Base-by-base conservation (phyloP, 75 land plant species). In the Gnetum montanum region DNA sequence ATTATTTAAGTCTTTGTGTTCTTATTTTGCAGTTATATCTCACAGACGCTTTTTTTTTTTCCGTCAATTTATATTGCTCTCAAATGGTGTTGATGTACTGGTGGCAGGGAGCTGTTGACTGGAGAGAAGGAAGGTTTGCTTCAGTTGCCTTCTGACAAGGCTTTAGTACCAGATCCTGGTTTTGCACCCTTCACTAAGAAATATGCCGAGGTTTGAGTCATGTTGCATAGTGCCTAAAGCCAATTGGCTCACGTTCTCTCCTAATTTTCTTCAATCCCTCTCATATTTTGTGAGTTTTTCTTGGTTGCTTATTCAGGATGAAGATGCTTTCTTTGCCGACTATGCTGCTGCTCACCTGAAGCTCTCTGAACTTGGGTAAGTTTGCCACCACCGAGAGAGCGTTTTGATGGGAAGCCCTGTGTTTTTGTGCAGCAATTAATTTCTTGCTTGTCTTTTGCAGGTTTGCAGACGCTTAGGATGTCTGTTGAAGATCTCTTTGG, bases 261-360 rank as follows among this genome's bases (percentile, higher is more conserved):
- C n/a, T n/a, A n/a, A n/a, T n/a, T n/a, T n/a, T n/a, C n/a, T n/a
- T n/a, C n/a, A n/a, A n/a, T n/a, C n/a, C n/a, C n/a, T n/a, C n/a
- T n/a, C n/a, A n/a, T n/a, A n/a, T n/a, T n/a, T n/a, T n/a, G n/a
- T n/a, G n/a, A n/a, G n/a, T n/a, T n/a, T n/a, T n/a, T n/a, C n/a
- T n/a, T n/a, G n/a, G 26, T 1, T 13, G 5, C 28, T 19, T 33
- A 4, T n/a, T 2, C 63, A 89, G 92, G 96, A 90, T 59, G 96
- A 90, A 61, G 96, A 90, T 59, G 81, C 74, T 18, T 90, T 90
- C 75, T 90, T 90, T 69, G 74, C 71, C 12, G 96, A 86, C 59
- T 90, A 90, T 60, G 72, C 84, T 15, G 87, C 66, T 24, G 87
- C 91, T 44, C 96, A 90, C 50, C 37, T 70, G 70, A 82, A 74